Evolutionary conservation across 169 alveolate genomes (phyloP), one percentile per base, ranked within the genome.

Genomic region (Eimeria falciformis): DNA sequence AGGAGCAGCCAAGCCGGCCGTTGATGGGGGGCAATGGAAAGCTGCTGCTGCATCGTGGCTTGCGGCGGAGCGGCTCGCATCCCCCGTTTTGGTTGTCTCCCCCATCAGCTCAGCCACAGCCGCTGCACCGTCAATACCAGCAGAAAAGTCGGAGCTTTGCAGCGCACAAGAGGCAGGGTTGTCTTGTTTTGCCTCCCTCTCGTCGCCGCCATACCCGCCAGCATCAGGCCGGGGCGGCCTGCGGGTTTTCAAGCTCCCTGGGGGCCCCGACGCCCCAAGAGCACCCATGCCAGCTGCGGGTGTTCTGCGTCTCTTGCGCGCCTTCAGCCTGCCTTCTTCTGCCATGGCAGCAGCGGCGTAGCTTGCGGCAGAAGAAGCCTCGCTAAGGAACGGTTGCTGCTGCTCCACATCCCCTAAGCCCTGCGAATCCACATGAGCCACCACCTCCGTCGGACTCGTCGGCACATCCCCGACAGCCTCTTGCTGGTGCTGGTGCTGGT

Each of bases 241-340:
- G 73, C 73, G 62, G 62, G 7, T n/a, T 2, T 62, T 62, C 6
- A n/a, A n/a, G 73, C 73, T n/a, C 62, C 14, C 37, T 6, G 73
- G n/a, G 73, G 73, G 62, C 62, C 62, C 62, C 62, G n/a, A n/a
- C n/a, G n/a, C 73, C 29, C 73, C 73, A 9, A 29, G 73, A 0
- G 73, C 73, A 9, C 73, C 73, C 25, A 18, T 29, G n/a, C 11
- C 14, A 0, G 29, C 73, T 14, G 33, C 25, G 29, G 73, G 73
- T 12, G 6, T n/a, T 62, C 73, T n/a, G 37, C 73, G 73, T n/a
- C 73, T 62, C n/a, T 62, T 62, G 11, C 73, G 12, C n/a, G 73
- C 73, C n/a, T 62, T 62, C 29, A 29, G 12, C 7, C 73, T 14
- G 11, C 73, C 73, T 9, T 62, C 73, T 14, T 62, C 73, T 11